A percentile compares a stretch with the other conserved stretches of the same genome.
These are phyloP conservation scores for Macrotyloma uniflorum DNA, from an alignment of 306 rosid species.

Conservation along the genomic window DNA sequence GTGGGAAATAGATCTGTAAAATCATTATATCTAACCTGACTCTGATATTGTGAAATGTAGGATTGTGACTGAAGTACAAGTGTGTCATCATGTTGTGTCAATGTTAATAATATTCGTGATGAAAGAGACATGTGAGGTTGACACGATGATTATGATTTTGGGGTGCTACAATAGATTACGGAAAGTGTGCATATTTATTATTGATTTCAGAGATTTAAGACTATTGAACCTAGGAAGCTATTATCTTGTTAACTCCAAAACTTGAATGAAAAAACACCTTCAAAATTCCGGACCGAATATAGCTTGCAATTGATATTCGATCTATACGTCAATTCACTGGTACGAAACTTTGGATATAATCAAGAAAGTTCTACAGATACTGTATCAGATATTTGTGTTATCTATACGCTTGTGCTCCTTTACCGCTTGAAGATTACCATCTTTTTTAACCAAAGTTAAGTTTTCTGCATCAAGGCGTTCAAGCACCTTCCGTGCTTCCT, in stretches of 20 bases:
- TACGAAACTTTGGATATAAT: neutral
- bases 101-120: neutral
- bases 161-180: neutral
- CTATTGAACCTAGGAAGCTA: neutral
- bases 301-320: neutral
- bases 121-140: neutral
- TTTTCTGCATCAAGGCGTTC: conserved; percentile 76
- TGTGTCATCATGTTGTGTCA: conserved; percentile 5
- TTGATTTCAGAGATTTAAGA: neutral
- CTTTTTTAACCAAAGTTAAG: conserved; percentile 33
- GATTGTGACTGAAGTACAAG: neutral
- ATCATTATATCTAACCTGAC: neutral
- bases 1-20: neutral
- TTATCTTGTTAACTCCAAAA: neutral
- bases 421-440: conserved; percentile 1
- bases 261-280: conserved; percentile 18
- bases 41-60: neutral
- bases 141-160: conserved; percentile 11
- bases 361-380: neutral
- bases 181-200: neutral
- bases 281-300: neutral
- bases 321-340: neutral
- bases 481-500: conserved; percentile 72
- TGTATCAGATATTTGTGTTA: conserved; percentile 8
- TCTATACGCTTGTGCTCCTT: neutral